phyloP scores from a whole-genome alignment of 73 alveolate species.

The Uronychia setigera region DNA sequence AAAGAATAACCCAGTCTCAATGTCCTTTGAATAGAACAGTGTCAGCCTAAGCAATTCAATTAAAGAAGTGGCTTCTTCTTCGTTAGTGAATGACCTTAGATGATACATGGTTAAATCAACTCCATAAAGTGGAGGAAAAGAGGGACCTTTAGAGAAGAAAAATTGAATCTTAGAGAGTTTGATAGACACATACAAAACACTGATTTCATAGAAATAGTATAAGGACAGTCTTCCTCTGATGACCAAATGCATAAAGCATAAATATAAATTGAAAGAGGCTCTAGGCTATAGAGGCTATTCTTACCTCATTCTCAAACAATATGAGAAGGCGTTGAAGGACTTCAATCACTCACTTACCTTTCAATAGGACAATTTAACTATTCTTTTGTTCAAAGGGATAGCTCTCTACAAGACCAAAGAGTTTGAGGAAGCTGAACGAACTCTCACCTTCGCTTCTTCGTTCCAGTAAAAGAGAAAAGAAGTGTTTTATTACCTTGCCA shows the following conservation, averaged over 20 bases:
- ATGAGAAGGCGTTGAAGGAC: background rate
- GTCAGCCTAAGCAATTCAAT: background rate
- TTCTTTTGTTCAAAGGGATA: background rate
- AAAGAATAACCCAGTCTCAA: background rate
- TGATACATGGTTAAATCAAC: too few species aligned
- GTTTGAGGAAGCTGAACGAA: background rate
- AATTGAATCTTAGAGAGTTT: background rate
- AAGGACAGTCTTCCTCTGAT: background rate
- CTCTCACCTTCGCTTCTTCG: background rate
- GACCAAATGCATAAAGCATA: background rate
- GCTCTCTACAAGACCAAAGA: background rate
- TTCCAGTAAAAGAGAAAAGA: background rate
- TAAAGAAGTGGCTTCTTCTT: background rate
- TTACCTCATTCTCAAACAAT: background rate
- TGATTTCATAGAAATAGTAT: background rate
- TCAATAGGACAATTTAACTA: background rate
- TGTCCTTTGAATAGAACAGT: background rate
- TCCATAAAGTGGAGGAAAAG: too few species aligned
- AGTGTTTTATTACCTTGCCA: background rate
- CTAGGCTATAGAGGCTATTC: conserved; percentile 11
- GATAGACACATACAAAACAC: background rate
- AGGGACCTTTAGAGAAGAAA: background rate
- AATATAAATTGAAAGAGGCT: background rate
- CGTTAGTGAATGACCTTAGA: background rate
- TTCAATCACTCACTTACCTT: background rate